Conservation (phyloP, 345 rosid species). For the Angophora floribunda region DNA sequence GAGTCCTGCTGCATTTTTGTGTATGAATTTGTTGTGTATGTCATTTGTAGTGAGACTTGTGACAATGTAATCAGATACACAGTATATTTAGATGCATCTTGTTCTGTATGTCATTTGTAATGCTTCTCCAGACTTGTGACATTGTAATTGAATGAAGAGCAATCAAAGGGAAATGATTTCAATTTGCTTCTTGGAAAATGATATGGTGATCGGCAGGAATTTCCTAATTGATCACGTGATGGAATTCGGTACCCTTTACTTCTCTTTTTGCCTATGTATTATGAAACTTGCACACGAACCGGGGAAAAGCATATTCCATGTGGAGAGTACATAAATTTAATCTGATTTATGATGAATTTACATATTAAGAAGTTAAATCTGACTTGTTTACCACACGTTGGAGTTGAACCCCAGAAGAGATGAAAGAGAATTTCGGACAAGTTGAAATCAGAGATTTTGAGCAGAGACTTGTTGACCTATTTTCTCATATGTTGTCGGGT, state of each 20-base stretch:
- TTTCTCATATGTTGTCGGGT: background rate
- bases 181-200: slow-evolving; percentile 51
- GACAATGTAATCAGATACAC: background rate
- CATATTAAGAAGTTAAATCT: background rate
- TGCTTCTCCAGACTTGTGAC: background rate
- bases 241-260: background rate
- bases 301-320: background rate
- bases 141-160: background rate
- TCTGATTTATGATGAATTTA: background rate
- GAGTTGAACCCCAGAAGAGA: background rate
- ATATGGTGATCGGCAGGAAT: background rate
- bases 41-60: background rate
- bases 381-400: background rate
- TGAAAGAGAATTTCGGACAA: too few relatives aligned
- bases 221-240: background rate
- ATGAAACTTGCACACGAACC: background rate
- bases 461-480: background rate
- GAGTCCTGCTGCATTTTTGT: background rate
- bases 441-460: background rate
- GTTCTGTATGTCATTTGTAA: background rate
- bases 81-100: slow-evolving; percentile 36
- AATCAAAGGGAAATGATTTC: slow-evolving; percentile 28
- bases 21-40: background rate
- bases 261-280: background rate
- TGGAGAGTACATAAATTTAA: background rate